These are phyloP conservation scores for Alectoria sarmentosa DNA, from an alignment of 495 filamentous ascomycete genomes.

Conservation along the genomic window DNA sequence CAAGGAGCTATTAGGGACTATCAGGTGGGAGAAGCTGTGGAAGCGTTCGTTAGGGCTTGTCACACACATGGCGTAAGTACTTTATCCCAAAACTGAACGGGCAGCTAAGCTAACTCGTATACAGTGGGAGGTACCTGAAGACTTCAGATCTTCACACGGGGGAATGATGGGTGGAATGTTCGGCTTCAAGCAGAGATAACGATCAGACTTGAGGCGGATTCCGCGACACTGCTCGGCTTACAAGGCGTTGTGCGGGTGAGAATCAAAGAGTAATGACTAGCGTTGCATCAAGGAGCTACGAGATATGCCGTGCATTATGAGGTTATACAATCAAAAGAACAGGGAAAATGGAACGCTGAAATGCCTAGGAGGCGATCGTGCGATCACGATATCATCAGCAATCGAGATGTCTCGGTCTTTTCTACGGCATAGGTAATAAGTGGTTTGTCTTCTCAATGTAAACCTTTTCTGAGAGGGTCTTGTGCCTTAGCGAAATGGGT, in stretches of 20 bases:
- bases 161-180: not conserved
- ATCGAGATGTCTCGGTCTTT: not conserved
- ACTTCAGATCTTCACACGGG: constrained; percentile 27
- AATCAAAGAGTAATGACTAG: not conserved
- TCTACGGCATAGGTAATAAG: not conserved
- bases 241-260: not conserved
- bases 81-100: not conserved
- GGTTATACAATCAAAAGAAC: not conserved
- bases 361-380: not conserved
- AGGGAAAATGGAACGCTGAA: not conserved
- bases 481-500: not conserved
- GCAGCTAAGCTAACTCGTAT: not conserved
- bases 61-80: constrained; percentile 47
- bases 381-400: not conserved
- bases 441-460: not conserved
- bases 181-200: not conserved
- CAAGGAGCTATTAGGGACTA: constrained; percentile 45
- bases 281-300: not conserved
- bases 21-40: constrained; percentile 58
- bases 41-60: constrained; percentile 65
- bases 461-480: not conserved
- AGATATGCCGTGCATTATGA: not conserved
- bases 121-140: constrained; percentile 45
- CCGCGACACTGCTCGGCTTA: not conserved
- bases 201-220: not conserved